phyloP scores from a whole-genome alignment of 2,329 filamentous ascomycete species.

The Venturia aucupariae region DNA sequence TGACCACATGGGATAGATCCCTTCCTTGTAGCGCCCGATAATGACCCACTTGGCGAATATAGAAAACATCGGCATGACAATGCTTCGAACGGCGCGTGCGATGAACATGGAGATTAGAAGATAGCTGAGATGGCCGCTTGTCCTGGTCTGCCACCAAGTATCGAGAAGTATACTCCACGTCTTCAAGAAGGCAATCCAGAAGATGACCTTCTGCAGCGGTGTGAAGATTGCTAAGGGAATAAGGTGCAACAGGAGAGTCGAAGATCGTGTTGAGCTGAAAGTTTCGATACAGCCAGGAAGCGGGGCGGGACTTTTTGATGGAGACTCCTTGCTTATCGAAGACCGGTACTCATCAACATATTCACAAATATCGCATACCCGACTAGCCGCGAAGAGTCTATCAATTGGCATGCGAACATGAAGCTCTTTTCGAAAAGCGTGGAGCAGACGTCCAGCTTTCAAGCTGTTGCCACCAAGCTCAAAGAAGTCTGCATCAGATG shows the following conservation, averaged over 20 bases:
- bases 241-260: constrained; percentile 43
- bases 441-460: constrained; percentile 43
- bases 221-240: constrained; percentile 42
- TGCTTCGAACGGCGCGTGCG: constrained; percentile 32
- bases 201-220: constrained; percentile 41
- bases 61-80: constrained; percentile 37
- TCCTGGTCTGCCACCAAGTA: constrained; percentile 31
- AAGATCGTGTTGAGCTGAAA: constrained; percentile 41
- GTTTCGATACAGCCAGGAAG: constrained; percentile 29
- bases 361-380: constrained; percentile 32
- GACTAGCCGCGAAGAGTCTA: constrained; percentile 42
- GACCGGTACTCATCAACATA: constrained; percentile 28
- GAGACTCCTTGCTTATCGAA: constrained; percentile 14
- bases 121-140: constrained; percentile 40
- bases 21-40: constrained; percentile 44
- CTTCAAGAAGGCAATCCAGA: constrained; percentile 46
- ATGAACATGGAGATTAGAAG: constrained; percentile 38
- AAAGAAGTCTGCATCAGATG: constrained; percentile 41
- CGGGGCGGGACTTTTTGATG: constrained; percentile 19
- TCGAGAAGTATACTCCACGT: constrained; percentile 33
- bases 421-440: constrained; percentile 42
- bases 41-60: constrained; percentile 47
- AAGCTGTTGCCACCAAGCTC: constrained; percentile 46
- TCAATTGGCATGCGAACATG: constrained; percentile 42
- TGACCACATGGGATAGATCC: constrained; percentile 52